phyloP scores from a whole-genome alignment of 371 early-diverging fungal genomes.

The Basidiobolus meristosporus region DNA sequence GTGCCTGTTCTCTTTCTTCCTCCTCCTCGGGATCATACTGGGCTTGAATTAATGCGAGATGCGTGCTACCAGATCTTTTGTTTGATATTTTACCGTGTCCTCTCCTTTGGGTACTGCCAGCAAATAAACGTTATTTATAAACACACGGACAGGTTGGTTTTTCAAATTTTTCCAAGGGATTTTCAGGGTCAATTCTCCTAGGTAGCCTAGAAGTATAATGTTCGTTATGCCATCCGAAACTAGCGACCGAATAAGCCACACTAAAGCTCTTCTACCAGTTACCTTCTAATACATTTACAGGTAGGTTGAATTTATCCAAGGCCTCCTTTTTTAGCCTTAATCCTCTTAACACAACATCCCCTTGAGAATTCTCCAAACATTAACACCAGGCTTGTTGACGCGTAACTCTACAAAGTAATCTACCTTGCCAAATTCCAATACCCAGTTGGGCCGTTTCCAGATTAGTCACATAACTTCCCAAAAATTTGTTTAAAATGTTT shows the following conservation, averaged over 20 bases:
- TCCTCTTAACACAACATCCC: slow-evolving; percentile 88
- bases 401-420: not conserved
- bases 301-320: slow-evolving; percentile 81
- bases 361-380: slow-evolving; percentile 16
- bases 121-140: slow-evolving; percentile 74
- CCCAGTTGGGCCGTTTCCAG: slow-evolving; percentile 88
- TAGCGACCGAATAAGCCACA: too few relatives aligned
- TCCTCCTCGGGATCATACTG: slow-evolving; percentile 66
- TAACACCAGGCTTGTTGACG: too few relatives aligned
- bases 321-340: slow-evolving; percentile 77
- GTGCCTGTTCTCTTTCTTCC: slow-evolving; percentile 50
- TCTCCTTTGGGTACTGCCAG: slow-evolving; percentile 65
- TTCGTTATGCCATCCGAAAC: too few relatives aligned
- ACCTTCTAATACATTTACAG: slow-evolving; percentile 84
- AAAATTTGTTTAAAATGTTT: slow-evolving; percentile 71
- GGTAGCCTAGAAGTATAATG: slow-evolving; percentile 32
- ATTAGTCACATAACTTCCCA: slow-evolving; percentile 91
- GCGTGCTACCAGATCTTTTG: too few relatives aligned
- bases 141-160: slow-evolving; percentile 74
- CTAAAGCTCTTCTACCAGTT: too few relatives aligned
- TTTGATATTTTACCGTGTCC: too few relatives aligned
- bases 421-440: slow-evolving; percentile 93
- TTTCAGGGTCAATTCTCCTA: slow-evolving; percentile 78
- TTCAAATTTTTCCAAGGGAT: slow-evolving; percentile 96
- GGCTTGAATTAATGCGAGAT: too few relatives aligned